Conservation (phyloP, 306 rosid species). For the Cucumis melo region DNA sequence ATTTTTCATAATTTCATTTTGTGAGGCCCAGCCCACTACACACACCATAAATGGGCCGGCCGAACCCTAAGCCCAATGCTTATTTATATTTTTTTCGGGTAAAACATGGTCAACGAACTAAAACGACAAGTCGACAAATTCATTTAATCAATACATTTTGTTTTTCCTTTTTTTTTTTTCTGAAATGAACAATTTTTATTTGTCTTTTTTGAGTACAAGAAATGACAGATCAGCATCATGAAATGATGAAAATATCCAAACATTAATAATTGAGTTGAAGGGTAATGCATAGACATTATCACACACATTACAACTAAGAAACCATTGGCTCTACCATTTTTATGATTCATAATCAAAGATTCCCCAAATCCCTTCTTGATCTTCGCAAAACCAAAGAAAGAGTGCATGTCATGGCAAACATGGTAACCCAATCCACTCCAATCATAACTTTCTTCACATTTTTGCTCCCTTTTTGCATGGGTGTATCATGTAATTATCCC, state of each 20-base stretch:
- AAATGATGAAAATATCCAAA: not conserved
- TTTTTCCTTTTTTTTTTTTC: not conserved
- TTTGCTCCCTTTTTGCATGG: not conserved
- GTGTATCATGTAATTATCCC: not conserved
- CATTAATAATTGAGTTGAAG: not conserved
- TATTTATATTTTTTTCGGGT: too few species aligned
- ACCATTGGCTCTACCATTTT: not conserved
- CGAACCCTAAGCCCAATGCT: not conserved
- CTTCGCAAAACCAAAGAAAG: not conserved
- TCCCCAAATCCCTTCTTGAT: conserved; percentile 6
- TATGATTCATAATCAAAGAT: not conserved
- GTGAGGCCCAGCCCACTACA: not conserved
- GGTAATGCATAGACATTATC: not conserved
- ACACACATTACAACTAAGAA: not conserved
- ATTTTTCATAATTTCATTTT: not conserved
- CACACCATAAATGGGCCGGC: not conserved
- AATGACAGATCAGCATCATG: not conserved
- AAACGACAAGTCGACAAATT: not conserved
- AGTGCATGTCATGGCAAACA: not conserved
- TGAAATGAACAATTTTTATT: too few species aligned
- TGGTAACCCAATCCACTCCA: not conserved
- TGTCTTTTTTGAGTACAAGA: not conserved
- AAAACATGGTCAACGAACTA: not conserved
- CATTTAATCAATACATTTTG: too few species aligned
- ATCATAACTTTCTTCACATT: not conserved